Evolutionary conservation across 371 early-diverging fungal species (phyloP).

Genomic region (Rhizomucor pusillus): DNA sequence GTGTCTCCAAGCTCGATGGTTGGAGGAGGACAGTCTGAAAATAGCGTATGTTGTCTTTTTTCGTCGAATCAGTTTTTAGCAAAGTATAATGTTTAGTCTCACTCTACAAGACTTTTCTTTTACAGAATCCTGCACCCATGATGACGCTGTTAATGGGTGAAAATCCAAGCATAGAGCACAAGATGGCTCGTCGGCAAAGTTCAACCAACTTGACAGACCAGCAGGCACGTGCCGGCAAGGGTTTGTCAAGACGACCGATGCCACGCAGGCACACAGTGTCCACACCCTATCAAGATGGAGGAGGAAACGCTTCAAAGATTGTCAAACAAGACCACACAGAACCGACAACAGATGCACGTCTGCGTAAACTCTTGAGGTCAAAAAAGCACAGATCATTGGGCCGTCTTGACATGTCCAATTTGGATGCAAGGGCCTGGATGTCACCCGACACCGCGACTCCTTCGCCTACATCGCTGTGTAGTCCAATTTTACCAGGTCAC

Average conservation of each 20-base stretch:
- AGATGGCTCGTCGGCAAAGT: background rate
- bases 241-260: conserved; percentile 13
- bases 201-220: background rate
- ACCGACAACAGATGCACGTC: conserved; percentile 2
- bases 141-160: background rate
- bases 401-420: conserved; percentile 24
- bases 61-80: no score
- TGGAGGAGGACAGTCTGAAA: no score
- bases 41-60: no score
- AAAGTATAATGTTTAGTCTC: background rate
- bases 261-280: conserved; percentile 50
- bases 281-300: conserved; percentile 25
- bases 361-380: conserved; percentile 30
- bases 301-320: conserved; percentile 1
- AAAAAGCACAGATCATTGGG: conserved; percentile 40
- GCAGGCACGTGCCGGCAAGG: background rate
- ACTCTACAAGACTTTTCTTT: background rate
- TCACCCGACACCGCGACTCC: conserved; percentile 9
- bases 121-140: background rate
- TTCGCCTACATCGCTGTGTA: conserved; percentile 11
- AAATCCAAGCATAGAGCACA: background rate
- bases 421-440: conserved; percentile 5
- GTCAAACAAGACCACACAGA: conserved; percentile 8
- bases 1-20: no score
- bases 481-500: conserved; percentile 7